These are phyloP conservation scores for Albatrellus sp. DNA, from an alignment of 1,284 basidiomycete genomes.

Conservation along the genomic window DNA sequence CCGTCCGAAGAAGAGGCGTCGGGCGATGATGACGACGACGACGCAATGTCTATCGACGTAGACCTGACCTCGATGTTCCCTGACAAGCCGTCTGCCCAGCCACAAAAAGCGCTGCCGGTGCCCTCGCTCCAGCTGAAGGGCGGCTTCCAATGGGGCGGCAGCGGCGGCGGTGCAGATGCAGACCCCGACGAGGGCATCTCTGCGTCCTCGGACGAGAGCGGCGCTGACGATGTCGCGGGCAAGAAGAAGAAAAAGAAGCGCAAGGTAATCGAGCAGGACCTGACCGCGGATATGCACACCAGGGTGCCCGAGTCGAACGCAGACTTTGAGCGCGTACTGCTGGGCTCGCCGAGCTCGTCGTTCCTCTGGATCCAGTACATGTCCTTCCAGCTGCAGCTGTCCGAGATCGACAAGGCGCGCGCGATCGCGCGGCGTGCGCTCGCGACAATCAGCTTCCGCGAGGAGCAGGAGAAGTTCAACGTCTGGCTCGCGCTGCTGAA, in stretches of 20 bases:
- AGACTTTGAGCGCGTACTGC: constrained; percentile 89
- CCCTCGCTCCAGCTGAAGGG: constrained; percentile 37
- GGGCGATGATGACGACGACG: constrained; percentile 21
- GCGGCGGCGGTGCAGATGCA: constrained; percentile 21
- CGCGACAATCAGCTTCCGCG: constrained; percentile 85
- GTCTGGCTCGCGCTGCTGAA: constrained; percentile 97
- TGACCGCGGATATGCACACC: constrained; percentile 77
- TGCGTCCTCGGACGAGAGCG: constrained; percentile 37
- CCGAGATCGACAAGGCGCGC: constrained; percentile 90
- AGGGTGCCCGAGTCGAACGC: constrained; percentile 82
- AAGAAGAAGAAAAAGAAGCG: constrained; percentile 58
- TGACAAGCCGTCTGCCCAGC: constrained; percentile 9
- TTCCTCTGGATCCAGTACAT: constrained; percentile 99
- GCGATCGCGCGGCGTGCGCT: constrained; percentile 80
- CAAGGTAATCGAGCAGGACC: constrained; percentile 68
- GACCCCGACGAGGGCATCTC: constrained; percentile 18
- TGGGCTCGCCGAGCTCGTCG: constrained; percentile 96
- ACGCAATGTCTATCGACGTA: constrained; percentile 26
- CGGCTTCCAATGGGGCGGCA: constrained; percentile 62
- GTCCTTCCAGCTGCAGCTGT: constrained; percentile 94
- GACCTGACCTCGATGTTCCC: constrained; percentile 20
- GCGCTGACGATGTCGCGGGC: constrained; percentile 27
- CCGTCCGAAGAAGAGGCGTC: constrained; percentile 13
- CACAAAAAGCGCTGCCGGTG: constrained; percentile 10
- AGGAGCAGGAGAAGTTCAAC: constrained; percentile 94